Evolutionary conservation across 176 grass and related monocot species (phyloP).

Genomic region (Leersia perrieri): DNA sequence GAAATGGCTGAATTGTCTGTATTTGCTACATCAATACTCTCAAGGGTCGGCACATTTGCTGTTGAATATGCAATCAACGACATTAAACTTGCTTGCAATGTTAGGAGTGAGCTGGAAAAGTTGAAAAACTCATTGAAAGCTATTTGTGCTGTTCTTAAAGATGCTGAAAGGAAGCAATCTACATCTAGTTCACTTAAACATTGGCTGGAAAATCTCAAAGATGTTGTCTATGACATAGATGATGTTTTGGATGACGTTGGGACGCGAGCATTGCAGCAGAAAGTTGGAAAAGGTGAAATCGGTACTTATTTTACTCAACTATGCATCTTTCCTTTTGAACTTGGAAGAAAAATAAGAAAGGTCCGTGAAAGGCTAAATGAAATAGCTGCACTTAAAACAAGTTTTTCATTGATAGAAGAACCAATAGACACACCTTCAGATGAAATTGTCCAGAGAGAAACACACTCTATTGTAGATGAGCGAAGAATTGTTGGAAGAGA

Average conservation of each 20-base stretch:
- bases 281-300: background rate
- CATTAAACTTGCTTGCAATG: background rate
- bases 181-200: background rate
- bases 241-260: background rate
- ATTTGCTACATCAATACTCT: background rate
- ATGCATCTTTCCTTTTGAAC: background rate
- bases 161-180: slow-evolving; percentile 7
- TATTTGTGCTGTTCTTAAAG: background rate
- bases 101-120: background rate
- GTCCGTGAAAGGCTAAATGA: slow-evolving; percentile 2
- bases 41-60: background rate
- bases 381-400: background rate
- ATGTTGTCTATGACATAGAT: slow-evolving; percentile 7
- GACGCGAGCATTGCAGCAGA: background rate
- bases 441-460: background rate
- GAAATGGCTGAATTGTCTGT: background rate
- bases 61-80: background rate
- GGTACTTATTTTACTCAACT: background rate
- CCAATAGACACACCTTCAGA: background rate
- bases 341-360: background rate
- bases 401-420: background rate
- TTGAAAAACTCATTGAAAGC: background rate
- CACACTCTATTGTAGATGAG: background rate
- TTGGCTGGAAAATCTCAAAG: background rate
- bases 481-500: background rate